Evolutionary conservation across 257 asterid genomes (phyloP).

Genomic region (Fraxinus excelsior): DNA sequence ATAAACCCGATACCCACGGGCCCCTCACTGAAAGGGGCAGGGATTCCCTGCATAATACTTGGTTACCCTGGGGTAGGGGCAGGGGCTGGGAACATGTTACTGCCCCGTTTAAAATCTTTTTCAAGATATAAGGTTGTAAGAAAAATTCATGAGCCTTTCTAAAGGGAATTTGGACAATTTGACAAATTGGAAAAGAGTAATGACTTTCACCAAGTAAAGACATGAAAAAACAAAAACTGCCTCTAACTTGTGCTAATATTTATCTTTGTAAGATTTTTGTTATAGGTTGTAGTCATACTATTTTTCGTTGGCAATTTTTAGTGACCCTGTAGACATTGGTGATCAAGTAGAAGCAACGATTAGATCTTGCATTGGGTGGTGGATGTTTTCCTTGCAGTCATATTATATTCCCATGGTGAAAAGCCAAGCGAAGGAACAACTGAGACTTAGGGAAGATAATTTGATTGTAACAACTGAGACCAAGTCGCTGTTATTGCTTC

Average conservation of each 20-base stretch:
- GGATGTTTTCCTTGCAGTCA: not conserved
- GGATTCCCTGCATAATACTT: no score
- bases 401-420: not conserved
- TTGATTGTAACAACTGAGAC: not conserved
- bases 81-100: no score
- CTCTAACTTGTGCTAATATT: not conserved
- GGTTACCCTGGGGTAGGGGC: no score
- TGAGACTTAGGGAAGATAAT: not conserved
- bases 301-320: not conserved
- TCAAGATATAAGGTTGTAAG: no score
- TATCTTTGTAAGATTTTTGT: not conserved
- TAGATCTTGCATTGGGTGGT: not conserved
- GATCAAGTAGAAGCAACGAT: not conserved
- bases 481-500: not conserved
- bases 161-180: no score
- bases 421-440: not conserved
- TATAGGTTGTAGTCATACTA: not conserved
- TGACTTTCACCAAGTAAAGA: no score
- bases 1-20: no score
- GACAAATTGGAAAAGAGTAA: no score
- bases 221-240: not conserved
- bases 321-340: not conserved
- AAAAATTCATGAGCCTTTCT: no score
- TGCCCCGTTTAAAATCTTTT: no score
- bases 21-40: no score